Evolutionary conservation across 345 rosid genomes (phyloP), one percentile per base, ranked within the genome.

Genomic region (Lepidium sativum): DNA sequence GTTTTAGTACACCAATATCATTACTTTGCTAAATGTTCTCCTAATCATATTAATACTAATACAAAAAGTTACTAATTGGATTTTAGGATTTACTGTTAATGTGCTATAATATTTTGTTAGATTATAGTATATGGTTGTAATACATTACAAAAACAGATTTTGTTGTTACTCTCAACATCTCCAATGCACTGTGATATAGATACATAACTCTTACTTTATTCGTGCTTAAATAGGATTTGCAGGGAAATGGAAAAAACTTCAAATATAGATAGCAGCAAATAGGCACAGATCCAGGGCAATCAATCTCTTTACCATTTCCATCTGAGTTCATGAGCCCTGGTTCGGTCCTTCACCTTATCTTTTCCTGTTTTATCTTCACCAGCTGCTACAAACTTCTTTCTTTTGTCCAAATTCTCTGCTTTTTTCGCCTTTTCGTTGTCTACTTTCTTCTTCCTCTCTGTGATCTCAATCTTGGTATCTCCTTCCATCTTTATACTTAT

Each of bases 401-500:
- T 31, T 6, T 64, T 64, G 52, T 56, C 59, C 54, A 12, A 54
- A 69, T 70, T 67, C 67, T 79, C 71, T 63, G 77, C 7, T 51
- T 71, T 65, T 34, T 57, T 21, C 8, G 16, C 11, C 53, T 57
- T 58, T 4, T 47, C 6, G 42, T 38, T 56, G 32, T 56, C 58
- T 34, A 4, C 74, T 56, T 79, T 80, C 44, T 75, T 80, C 81
- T 74, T 80, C 11, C 57, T 79, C 74, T 87, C 91, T 45, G 72
- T 82, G 44, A 91, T 83, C 70, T 86, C 88, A 48, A 86, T 77
- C 67, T 75, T 84, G 50, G 84, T 80, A 57, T 76, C 87, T 62
- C 90, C 94, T 58, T 88, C 82, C 85, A 83, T 72, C 77, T 61
- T 82, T 67, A 88, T 91, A 64, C 75, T 73, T 71, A 91, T 83